Evolutionary conservation across 2,329 filamentous ascomycete genomes (phyloP).

Genomic region (Neodidymelliopsis sp.): DNA sequence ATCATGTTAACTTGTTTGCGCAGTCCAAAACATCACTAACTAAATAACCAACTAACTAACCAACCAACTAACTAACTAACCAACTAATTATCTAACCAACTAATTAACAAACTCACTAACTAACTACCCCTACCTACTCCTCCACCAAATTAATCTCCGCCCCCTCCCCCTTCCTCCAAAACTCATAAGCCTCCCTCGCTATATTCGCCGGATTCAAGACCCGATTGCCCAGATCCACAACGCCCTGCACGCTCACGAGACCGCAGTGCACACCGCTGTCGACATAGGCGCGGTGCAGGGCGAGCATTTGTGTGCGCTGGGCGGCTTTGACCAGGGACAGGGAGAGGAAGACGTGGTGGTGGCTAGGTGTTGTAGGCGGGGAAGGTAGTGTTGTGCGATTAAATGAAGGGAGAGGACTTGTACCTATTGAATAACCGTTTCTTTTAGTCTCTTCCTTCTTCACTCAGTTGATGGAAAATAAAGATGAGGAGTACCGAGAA

Average conservation of each 20-base stretch:
- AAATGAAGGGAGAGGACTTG: constrained; percentile 52
- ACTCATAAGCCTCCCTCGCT: constrained; percentile 54
- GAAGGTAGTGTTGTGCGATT: constrained; percentile 58
- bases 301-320: constrained; percentile 59
- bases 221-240: constrained; percentile 52
- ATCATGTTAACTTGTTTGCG: too few species aligned
- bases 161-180: constrained; percentile 51
- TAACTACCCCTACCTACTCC: too few species aligned
- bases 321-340: constrained; percentile 61
- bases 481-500: neutral
- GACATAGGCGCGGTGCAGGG: constrained; percentile 52
- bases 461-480: neutral
- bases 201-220: constrained; percentile 56
- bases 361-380: constrained; percentile 47
- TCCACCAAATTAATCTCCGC: constrained; percentile 52
- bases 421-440: constrained; percentile 46
- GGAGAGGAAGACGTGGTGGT: too few species aligned
- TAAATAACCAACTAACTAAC: too few species aligned
- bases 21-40: too few species aligned
- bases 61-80: too few species aligned
- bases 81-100: too few species aligned
- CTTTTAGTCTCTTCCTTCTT: constrained; percentile 41
- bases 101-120: too few species aligned
- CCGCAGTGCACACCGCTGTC: constrained; percentile 57
- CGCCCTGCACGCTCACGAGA: constrained; percentile 56